phyloP scores from a whole-genome alignment of 208 protist species.

The Leishmania turanica region DNA sequence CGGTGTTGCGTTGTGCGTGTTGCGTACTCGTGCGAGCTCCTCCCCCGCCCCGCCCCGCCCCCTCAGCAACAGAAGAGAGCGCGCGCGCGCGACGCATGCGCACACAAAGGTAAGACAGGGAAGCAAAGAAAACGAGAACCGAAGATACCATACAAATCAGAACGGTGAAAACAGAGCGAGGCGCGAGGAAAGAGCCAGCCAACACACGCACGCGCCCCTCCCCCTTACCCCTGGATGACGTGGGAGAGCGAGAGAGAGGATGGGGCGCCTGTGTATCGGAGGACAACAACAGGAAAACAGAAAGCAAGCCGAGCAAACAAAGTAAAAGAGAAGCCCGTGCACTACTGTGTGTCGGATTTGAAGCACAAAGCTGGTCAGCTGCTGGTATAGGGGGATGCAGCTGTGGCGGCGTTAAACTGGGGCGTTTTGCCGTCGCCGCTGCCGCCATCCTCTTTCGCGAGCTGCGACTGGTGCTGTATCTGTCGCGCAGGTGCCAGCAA shows the following conservation, averaged over 20 bases:
- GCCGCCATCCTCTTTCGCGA: not conserved
- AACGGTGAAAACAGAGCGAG: not conserved
- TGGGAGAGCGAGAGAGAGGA: too few relatives aligned
- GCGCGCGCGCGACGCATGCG: not conserved
- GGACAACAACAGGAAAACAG: not conserved
- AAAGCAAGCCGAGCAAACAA: not conserved
- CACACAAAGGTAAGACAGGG: not conserved
- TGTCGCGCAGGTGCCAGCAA: not conserved
- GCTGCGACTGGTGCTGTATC: not conserved
- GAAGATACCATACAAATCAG: not conserved
- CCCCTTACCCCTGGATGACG: not conserved
- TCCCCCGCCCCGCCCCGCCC: too few relatives aligned
- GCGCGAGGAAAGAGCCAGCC: not conserved
- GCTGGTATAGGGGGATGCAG: slow-evolving; percentile 1
- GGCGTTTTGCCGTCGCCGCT: not conserved
- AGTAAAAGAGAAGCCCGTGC: not conserved
- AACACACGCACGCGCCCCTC: not conserved
- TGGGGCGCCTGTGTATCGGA: not conserved
- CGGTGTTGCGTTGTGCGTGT: not conserved
- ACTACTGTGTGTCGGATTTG: not conserved
- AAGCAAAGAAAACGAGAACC: not conserved
- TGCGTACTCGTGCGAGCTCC: too few relatives aligned
- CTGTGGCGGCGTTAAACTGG: not conserved
- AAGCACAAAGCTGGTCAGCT: not conserved
- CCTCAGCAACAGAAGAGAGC: not conserved